phyloP scores from a whole-genome alignment of 139 green algal species.

The Spirogloea muscicola region DNA sequence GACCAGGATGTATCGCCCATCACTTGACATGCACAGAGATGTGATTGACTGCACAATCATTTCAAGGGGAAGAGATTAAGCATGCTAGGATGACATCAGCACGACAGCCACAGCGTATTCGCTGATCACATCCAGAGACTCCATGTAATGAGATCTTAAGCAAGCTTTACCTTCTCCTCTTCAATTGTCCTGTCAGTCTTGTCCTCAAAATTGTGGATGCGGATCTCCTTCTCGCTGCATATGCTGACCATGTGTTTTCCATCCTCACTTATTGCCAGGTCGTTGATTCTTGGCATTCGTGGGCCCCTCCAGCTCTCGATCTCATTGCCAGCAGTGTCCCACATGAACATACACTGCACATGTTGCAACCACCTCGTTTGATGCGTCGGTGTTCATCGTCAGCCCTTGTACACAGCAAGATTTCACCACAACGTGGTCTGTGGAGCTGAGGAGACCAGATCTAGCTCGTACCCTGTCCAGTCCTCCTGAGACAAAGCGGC shows the following conservation, averaged over 20 bases:
- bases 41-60: constrained; percentile 59
- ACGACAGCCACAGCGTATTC: too few relatives aligned
- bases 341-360: constrained; percentile 57
- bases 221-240: constrained; percentile 61
- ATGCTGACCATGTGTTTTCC: constrained; percentile 59
- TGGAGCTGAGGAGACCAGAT: too few relatives aligned
- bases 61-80: too few relatives aligned
- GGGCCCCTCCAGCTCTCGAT: constrained; percentile 36
- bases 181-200: constrained; percentile 47
- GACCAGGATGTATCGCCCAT: constrained; percentile 61
- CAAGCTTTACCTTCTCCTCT: too few relatives aligned
- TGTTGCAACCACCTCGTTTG: too few relatives aligned
- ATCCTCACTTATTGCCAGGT: constrained; percentile 67
- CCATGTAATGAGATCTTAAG: too few relatives aligned
- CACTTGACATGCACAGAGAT: constrained; percentile 58
- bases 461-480: too few relatives aligned
- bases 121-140: too few relatives aligned
- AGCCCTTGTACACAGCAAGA: too few relatives aligned
- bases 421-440: too few relatives aligned
- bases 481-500: constrained; percentile 65
- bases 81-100: too few relatives aligned
- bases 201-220: constrained; percentile 57
- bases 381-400: too few relatives aligned
- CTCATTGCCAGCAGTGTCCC: constrained; percentile 56
- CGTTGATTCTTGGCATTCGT: constrained; percentile 60